phyloP scores from a whole-genome alignment of 306 rosid genomes.

The Prunus dulcis region DNA sequence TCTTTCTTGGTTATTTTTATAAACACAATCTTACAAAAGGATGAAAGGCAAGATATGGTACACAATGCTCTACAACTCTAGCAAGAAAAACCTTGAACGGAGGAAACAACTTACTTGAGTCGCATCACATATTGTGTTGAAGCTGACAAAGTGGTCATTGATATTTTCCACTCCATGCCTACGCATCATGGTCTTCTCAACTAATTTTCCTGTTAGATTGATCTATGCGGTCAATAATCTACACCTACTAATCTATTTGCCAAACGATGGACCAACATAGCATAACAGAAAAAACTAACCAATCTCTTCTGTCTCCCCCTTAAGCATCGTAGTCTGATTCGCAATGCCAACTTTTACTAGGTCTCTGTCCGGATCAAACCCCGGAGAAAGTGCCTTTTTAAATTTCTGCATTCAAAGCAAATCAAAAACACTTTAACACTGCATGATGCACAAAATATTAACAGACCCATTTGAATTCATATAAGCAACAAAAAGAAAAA shows the following conservation, averaged over 20 bases:
- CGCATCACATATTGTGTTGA: conserved; percentile 98
- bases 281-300: conserved; percentile 47
- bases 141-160: conserved; percentile 81
- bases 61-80: background rate
- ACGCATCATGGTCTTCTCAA: conserved; percentile 84
- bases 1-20: background rate
- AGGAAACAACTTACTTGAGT: conserved; percentile 63
- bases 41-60: background rate
- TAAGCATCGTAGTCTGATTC: conserved; percentile 98
- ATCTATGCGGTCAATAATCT: conserved; percentile 11
- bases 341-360: conserved; percentile 76
- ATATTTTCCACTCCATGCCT: conserved; percentile 75
- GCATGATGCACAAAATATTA: conserved; percentile 11
- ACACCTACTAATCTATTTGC: background rate
- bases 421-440: conserved; percentile 11
- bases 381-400: conserved; percentile 73
- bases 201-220: conserved; percentile 65
- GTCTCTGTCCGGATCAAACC: conserved; percentile 82
- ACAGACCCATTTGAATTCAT: background rate
- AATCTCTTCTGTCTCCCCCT: conserved; percentile 98
- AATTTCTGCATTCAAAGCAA: conserved; percentile 65
- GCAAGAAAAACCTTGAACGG: background rate
- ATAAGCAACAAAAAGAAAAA: conserved; percentile 9
- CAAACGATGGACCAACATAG: background rate
- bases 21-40: background rate